Evolutionary conservation across 305 asterid genomes (phyloP).

Genomic region (Ilex paraguariensis): DNA sequence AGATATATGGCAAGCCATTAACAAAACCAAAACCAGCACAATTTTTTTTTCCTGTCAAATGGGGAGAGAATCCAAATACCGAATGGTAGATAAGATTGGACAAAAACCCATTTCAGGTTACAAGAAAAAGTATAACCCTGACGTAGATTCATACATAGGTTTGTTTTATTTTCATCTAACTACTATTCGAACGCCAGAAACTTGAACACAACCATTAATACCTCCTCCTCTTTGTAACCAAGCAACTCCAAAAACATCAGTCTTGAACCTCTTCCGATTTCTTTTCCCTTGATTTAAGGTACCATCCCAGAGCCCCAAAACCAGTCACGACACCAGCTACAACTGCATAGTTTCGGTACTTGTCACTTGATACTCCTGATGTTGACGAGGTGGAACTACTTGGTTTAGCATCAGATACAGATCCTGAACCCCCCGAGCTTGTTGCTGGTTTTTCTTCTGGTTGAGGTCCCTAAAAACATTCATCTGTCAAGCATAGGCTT

Average conservation of each 20-base stretch:
- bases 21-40: too few relatives aligned
- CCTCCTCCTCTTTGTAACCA: background rate
- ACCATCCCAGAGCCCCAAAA: slow-evolving; percentile 79
- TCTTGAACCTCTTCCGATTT: slow-evolving; percentile 58
- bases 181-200: too few relatives aligned
- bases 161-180: too few relatives aligned
- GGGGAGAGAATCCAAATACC: too few relatives aligned
- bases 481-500: slow-evolving; percentile 11
- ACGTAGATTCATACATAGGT: too few relatives aligned
- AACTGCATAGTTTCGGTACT: slow-evolving; percentile 67
- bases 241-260: slow-evolving; percentile 16
- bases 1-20: too few relatives aligned
- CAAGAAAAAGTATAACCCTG: too few relatives aligned
- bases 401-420: slow-evolving; percentile 52
- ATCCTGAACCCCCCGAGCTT: slow-evolving; percentile 42
- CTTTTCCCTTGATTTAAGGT: slow-evolving; percentile 47
- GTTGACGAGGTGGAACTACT: slow-evolving; percentile 41
- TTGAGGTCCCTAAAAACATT: slow-evolving; percentile 57
- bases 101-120: too few relatives aligned
- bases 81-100: too few relatives aligned
- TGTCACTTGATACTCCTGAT: slow-evolving; percentile 55
- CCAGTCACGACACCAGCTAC: slow-evolving; percentile 56
- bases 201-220: too few relatives aligned
- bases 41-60: too few relatives aligned
- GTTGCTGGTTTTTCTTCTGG: slow-evolving; percentile 50